Evolutionary conservation across 371 early-diverging fungal species (phyloP), one percentile per base, ranked within the genome.

Genomic region (Mucor plumbeus): DNA sequence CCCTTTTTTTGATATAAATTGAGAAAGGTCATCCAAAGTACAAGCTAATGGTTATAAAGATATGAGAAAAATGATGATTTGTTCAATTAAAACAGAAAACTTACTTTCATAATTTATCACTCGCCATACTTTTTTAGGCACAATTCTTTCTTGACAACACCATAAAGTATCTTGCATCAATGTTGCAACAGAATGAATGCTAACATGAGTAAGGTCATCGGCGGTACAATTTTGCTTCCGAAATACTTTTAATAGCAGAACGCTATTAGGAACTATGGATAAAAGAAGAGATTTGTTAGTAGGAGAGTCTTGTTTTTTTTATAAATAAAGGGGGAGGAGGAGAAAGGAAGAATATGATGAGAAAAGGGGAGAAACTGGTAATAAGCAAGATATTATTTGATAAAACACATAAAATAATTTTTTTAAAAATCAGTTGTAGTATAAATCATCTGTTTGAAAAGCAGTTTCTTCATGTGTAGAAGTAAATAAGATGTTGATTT

Each of bases 71-170:
- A 26, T 26, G 26, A 3, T 34, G 43, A 11, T 41, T 41, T 10
- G 14, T 14, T 10, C 43, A 33, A 56, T 54, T 31, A 11, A 50
- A 17, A 7, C 5, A 8, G 34, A 35, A 11, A 33, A 13, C 74
- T 77, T 72, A 80, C 83, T 80, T 43, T 80, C 76, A 60, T 83
- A 83, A 61, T 83, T 80, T 36, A 83, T 83, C 15, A 66, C 66
- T 50, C 76, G 61, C 83, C 80, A 83, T 14, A 72, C 76, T 53
- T 72, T 83, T 56, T 74, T 76, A 21, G 80, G 70, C n/a, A 83
- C 70, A 34, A 83, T 80, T 14, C 80, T 71, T 40, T 82, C 83
- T 43, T 73, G 79, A 54, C 77, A 68, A 35, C 77, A 70, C 80
- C 79, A 80, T 5, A 83, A 67, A 1, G 72, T 75, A 65, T 77